Conservation (phyloP, 2,329 filamentous ascomycete genomes). For the Stromatinia cepivora region DNA sequence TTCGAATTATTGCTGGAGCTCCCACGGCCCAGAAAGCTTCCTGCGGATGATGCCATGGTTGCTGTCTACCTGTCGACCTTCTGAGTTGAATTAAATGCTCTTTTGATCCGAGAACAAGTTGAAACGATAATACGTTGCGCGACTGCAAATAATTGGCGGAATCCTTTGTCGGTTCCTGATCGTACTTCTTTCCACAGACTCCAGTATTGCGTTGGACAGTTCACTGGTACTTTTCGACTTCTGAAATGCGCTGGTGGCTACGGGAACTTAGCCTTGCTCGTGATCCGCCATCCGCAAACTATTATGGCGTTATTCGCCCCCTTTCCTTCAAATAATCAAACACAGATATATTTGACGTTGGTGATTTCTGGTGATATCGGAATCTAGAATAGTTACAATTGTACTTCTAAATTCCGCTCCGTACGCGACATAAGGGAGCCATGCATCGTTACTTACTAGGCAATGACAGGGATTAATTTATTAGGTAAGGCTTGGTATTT, state of each 20-base stretch:
- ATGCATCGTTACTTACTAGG: not conserved
- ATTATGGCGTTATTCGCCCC: constrained; percentile 18
- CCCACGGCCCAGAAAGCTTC: constrained; percentile 66
- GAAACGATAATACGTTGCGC: not conserved
- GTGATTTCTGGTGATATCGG: constrained; percentile 8
- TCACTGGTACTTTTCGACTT: constrained; percentile 10
- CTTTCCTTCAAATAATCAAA: constrained; percentile 4
- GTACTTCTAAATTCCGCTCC: constrained; percentile 14
- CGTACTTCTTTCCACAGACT: constrained; percentile 1
- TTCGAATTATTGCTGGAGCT: constrained; percentile 61
- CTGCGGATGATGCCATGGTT: constrained; percentile 40
- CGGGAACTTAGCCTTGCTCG: constrained; percentile 24
- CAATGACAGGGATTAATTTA: constrained; percentile 13
- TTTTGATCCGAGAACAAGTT: not conserved
- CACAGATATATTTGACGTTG: not conserved
- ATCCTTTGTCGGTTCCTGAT: not conserved
- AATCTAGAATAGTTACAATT: constrained; percentile 4
- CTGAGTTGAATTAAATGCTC: not conserved
- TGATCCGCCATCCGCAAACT: constrained; percentile 19
- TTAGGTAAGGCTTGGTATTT: constrained; percentile 17
- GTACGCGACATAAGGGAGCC: constrained; percentile 14
- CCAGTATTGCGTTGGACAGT: constrained; percentile 10
- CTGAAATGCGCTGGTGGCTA: constrained; percentile 20
- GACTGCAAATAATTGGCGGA: not conserved
- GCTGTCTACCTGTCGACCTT: not conserved